Percentiles rank a stretch among this genome's conserved stretches.
These are phyloP conservation scores for Monosporozyma unispora DNA, from an alignment of 805 yeast species.

Conservation along the genomic window DNA sequence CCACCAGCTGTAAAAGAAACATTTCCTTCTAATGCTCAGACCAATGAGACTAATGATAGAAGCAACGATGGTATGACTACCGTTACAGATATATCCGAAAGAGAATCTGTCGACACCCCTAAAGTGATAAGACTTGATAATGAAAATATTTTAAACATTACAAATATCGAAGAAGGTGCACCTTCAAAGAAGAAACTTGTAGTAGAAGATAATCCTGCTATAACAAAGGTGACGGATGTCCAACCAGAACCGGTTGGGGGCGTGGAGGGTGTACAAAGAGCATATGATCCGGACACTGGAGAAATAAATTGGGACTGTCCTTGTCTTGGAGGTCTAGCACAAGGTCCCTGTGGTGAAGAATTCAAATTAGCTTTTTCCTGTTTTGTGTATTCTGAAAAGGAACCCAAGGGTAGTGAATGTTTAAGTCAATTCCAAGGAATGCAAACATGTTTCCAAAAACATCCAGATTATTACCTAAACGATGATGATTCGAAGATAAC, in stretches of 20 bases:
- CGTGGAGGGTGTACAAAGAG: slow-evolving; percentile 42
- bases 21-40: no score
- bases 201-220: not conserved
- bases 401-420: slow-evolving; percentile 96
- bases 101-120: no score
- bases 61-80: no score
- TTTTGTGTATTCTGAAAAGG: slow-evolving; percentile 86
- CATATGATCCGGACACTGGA: slow-evolving; percentile 93
- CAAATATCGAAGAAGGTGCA: not conserved
- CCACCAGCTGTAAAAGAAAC: not conserved
- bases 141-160: not conserved
- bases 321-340: slow-evolving; percentile 98
- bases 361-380: slow-evolving; percentile 92
- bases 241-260: slow-evolving; percentile 31
- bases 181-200: not conserved
- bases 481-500: slow-evolving; percentile 33
- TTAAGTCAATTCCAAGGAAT: slow-evolving; percentile 79
- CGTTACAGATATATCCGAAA: no score
- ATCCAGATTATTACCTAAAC: slow-evolving; percentile 90
- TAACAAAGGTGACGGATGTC: slow-evolving; percentile 7
- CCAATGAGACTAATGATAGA: not conserved
- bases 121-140: not conserved
- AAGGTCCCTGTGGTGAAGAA: slow-evolving; percentile 97
- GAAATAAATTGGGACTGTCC: slow-evolving; percentile 99
- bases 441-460: slow-evolving; percentile 88